Percentiles rank a stretch among this genome's conserved stretches.
Evolutionary conservation across 148 eudicot genomes (phyloP).

Genomic region (Chenopodium berlandieri): DNA sequence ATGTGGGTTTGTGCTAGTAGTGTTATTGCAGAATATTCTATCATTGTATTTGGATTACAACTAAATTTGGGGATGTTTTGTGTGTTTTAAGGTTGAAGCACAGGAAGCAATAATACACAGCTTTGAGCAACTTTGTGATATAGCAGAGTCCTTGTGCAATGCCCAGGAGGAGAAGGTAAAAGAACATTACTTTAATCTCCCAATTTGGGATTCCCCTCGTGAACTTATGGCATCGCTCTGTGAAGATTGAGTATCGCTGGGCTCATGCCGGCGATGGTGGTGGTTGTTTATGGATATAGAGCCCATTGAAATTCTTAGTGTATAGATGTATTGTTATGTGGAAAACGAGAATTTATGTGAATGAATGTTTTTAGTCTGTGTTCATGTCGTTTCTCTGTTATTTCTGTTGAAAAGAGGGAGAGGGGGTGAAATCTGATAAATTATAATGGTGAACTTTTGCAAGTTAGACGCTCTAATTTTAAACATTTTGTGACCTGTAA

Average conservation of each 20-base stretch:
- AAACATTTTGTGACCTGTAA: no score
- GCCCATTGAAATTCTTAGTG: constrained; percentile 3
- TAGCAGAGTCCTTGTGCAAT: constrained; percentile 54
- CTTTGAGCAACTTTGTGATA: constrained; percentile 56
- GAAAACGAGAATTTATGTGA: not conserved
- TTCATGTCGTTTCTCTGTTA: not conserved
- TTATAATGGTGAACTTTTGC: no score
- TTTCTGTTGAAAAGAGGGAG: not conserved
- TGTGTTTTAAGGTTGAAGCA: constrained; percentile 49
- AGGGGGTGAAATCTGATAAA: not conserved
- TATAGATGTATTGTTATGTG: constrained; percentile 10
- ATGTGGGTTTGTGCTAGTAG: not conserved
- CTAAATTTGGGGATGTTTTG: not conserved
- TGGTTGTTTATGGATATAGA: not conserved
- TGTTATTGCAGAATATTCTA: not conserved
- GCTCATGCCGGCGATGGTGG: not conserved
- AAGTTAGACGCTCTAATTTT: no score
- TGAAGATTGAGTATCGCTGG: constrained; percentile 30
- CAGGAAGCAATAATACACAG: constrained; percentile 56
- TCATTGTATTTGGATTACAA: not conserved
- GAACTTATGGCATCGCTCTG: constrained; percentile 56
- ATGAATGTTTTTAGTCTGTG: constrained; percentile 1
- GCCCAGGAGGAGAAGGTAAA: constrained; percentile 46
- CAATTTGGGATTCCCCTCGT: constrained; percentile 55
- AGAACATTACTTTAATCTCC: constrained; percentile 45